These are phyloP conservation scores for Entophlyctis luteolus DNA, from an alignment of 192 early-diverging fungal species.

Conservation along the genomic window DNA sequence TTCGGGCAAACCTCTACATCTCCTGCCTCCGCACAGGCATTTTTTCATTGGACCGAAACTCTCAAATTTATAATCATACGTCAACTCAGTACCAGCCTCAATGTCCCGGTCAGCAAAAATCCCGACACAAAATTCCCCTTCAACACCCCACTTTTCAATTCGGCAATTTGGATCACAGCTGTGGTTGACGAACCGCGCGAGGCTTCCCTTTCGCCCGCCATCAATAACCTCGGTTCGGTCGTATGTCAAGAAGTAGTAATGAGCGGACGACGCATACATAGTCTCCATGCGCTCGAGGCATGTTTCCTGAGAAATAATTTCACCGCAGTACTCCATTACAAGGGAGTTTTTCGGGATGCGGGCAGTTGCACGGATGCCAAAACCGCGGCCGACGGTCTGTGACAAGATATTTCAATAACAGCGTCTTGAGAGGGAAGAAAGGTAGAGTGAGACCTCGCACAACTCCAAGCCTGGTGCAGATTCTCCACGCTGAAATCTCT, in stretches of 20 bases:
- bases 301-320: conserved; percentile 65
- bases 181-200: conserved; percentile 82
- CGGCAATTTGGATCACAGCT: conserved; percentile 82
- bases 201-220: conserved; percentile 69
- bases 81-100: conserved; percentile 60
- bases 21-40: conserved; percentile 66
- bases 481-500: conserved; percentile 64
- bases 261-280: conserved; percentile 58
- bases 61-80: conserved; percentile 83
- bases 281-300: conserved; percentile 71
- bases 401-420: background rate
- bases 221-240: conserved; percentile 73
- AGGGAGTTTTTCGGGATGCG: conserved; percentile 56
- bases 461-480: conserved; percentile 54
- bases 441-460: conserved; percentile 44
- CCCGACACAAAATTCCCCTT: conserved; percentile 71
- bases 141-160: conserved; percentile 78
- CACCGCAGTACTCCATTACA: conserved; percentile 79
- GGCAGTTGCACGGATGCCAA: conserved; percentile 58
- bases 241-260: conserved; percentile 81
- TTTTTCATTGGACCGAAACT: conserved; percentile 61
- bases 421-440: background rate
- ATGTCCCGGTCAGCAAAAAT: conserved; percentile 73
- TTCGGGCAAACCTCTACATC: conserved; percentile 67
- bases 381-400: conserved; percentile 65